Conservation (phyloP, 345 rosid genomes). For the Hibiscus syriacus region DNA sequence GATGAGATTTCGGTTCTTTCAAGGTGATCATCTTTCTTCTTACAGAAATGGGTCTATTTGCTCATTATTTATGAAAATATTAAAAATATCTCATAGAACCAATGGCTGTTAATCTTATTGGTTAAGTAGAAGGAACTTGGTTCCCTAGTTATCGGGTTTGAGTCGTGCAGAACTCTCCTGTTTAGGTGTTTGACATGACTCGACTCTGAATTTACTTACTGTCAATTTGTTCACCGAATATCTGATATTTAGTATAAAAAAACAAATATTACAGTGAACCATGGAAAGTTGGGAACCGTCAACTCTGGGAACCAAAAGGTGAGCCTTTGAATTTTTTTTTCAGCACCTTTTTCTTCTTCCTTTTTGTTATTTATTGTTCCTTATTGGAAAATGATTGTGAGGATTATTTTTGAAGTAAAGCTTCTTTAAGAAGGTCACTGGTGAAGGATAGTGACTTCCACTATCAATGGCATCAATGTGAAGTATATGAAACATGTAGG, state of each 20-base stretch:
- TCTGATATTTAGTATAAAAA: not conserved
- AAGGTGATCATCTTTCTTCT: not conserved
- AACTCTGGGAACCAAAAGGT: conserved; percentile 13
- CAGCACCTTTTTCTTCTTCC: not conserved
- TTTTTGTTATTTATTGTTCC: not conserved
- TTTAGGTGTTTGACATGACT: too few species aligned
- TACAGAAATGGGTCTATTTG: too few species aligned
- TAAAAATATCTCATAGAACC: too few species aligned
- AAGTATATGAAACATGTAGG: conserved; percentile 23
- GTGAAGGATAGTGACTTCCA: conserved; percentile 23
- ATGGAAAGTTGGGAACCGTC: conserved; percentile 15
- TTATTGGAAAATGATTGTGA: too few species aligned
- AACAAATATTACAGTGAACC: not conserved
- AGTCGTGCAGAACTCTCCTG: too few species aligned
- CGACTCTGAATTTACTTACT: too few species aligned
- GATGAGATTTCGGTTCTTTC: conserved; percentile 6
- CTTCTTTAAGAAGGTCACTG: not conserved
- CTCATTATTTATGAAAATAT: too few species aligned
- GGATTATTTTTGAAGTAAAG: too few species aligned
- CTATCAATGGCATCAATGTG: conserved; percentile 43
- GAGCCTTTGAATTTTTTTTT: not conserved
- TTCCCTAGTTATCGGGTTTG: too few species aligned
- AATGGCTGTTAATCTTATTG: too few species aligned
- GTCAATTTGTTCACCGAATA: too few species aligned
- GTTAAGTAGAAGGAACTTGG: too few species aligned